Base-by-base conservation (phyloP, 805 yeast genomes). In the Wickerhamomyces canadensis region DNA sequence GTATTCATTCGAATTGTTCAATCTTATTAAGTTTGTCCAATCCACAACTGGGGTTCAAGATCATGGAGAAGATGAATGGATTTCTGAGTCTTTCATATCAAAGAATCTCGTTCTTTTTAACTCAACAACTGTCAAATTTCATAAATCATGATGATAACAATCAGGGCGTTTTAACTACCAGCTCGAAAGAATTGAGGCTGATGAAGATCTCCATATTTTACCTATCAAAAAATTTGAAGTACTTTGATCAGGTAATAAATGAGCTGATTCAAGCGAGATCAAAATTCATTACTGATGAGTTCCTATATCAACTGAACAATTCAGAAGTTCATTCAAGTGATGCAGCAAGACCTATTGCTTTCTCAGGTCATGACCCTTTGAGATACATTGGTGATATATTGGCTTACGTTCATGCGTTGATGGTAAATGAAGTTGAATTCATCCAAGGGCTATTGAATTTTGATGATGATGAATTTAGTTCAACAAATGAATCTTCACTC, bases 391-490 rank as follows among this genome's bases (percentile, higher is more conserved):
- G 97, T 19, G 96, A 88, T 55, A 70, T 93, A 23, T 63, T 93
- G 27, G 98, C 98, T 0, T 84, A 84, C 65, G 71, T 88, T 2
- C 97, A 93, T 55, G 76, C 89, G 2, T 71, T 85, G 5, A 79
- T 88, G 22, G 95, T 88, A 4, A 85, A 86, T 60, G 98, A 93
- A 58, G 71, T 78, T 28, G 98, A 93, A 53, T 68, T 81, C 22
- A 70, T 91, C 19, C 69, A 70, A 8, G 69, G 78, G 15, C 60
- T 91, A 35, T 79, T 91, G 38, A 70, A 70, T 32, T 60, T 65
- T 31, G 61, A 62, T 27, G 51, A 48, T 12, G 42, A 51, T 10
- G 27, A 33, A 9, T 18, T 22, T 25, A 23, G 17, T 31, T 13
- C 8, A 23, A n/a, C n/a, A n/a, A n/a, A n/a, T n/a, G n/a, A n/a